These are phyloP conservation scores for Marsdenia floribunda DNA, from an alignment of 257 asterid species.

Conservation along the genomic window DNA sequence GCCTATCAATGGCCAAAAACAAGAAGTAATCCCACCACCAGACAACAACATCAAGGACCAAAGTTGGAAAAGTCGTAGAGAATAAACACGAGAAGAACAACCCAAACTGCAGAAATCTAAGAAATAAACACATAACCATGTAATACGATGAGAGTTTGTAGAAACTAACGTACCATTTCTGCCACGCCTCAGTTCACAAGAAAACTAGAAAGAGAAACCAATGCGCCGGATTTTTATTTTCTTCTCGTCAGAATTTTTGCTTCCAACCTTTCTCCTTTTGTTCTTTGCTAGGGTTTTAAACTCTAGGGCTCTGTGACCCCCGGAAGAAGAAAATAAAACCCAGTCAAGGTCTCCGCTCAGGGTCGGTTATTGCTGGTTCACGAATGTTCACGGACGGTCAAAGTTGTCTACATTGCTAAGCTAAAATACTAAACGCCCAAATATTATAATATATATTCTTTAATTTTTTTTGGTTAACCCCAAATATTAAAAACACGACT, in stretches of 20 bases:
- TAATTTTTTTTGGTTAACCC: too few species aligned
- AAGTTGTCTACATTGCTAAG: background rate
- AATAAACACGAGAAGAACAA: background rate
- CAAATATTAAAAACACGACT: too few species aligned
- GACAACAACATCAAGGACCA: background rate
- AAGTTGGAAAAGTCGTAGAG: background rate
- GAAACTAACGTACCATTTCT: conserved; percentile 13
- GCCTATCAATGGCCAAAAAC: background rate
- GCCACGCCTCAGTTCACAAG: background rate
- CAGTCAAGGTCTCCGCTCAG: background rate
- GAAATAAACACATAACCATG: background rate
- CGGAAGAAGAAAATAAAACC: background rate
- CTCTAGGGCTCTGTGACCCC: background rate
- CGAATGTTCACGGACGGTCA: background rate
- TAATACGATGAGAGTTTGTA: background rate
- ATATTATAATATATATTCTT: too few species aligned
- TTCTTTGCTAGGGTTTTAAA: background rate
- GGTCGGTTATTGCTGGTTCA: background rate
- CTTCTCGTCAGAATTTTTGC: background rate
- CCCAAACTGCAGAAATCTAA: background rate
- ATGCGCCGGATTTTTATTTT: background rate
- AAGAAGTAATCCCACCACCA: background rate
- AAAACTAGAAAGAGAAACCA: background rate
- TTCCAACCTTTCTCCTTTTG: background rate
- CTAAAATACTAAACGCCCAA: background rate